A percentile compares a stretch with the other conserved stretches of the same genome.
phyloP scores from a whole-genome alignment of 2,329 filamentous ascomycete genomes.

The Ophiostoma tasmaniense region DNA sequence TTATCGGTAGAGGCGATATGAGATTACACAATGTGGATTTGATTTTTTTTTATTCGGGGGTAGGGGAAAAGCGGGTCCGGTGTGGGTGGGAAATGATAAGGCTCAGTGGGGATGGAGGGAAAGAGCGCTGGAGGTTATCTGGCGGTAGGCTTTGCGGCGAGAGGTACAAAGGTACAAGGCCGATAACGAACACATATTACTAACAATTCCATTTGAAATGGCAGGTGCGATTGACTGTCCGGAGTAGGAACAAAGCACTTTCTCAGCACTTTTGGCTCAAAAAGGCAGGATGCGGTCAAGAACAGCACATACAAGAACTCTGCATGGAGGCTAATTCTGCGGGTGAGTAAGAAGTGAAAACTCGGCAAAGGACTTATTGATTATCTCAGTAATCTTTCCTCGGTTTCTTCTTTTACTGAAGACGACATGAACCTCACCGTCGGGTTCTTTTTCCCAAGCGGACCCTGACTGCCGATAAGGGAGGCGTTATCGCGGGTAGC shows the following conservation, averaged over 20 bases:
- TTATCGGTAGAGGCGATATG: slow-evolving; percentile 22
- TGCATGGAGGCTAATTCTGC: not conserved
- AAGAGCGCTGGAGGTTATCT: slow-evolving; percentile 5
- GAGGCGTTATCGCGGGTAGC: slow-evolving; percentile 1
- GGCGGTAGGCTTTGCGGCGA: not conserved
- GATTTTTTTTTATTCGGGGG: slow-evolving; percentile 17
- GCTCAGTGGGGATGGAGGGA: not conserved
- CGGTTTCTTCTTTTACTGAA: not conserved
- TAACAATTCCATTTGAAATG: not conserved
- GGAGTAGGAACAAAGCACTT: not conserved
- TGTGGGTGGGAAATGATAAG: slow-evolving; percentile 20
- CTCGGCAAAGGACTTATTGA: no score
- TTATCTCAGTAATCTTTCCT: no score
- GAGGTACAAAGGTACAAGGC: slow-evolving; percentile 1
- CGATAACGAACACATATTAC: slow-evolving; percentile 4
- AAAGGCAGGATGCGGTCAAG: not conserved
- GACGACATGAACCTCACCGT: not conserved
- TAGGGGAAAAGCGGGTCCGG: slow-evolving; percentile 14
- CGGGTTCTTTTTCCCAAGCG: slow-evolving; percentile 5
- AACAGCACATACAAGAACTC: not conserved
- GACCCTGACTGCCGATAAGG: slow-evolving; percentile 1
- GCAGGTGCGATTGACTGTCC: not conserved
- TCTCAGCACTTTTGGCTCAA: no score
- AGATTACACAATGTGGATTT: slow-evolving; percentile 21
- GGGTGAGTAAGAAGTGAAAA: not conserved